Percentiles rank a stretch among this genome's conserved stretches.
Evolutionary conservation across 1,284 basidiomycete genomes (phyloP).

Genomic region (Mycena sp.): DNA sequence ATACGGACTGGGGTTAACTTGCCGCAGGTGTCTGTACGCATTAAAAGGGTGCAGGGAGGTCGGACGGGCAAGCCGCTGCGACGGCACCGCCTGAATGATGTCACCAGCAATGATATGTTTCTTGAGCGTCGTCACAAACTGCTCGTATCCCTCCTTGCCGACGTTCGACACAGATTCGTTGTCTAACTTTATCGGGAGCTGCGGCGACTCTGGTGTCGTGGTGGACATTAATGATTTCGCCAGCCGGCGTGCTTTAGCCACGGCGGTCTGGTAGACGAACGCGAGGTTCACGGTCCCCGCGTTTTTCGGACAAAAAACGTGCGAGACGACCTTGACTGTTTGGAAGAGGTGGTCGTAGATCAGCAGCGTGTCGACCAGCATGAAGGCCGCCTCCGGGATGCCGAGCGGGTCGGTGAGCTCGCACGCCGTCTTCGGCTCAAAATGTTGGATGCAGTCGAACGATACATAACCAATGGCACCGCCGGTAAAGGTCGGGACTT

Average conservation of each 20-base stretch:
- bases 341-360: constrained; percentile 98
- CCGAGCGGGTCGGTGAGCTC: constrained; percentile 80
- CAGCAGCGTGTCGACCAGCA: constrained; percentile 95
- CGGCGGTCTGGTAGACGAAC: constrained; percentile 87
- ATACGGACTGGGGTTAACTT: constrained; percentile 97
- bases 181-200: constrained; percentile 79
- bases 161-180: constrained; percentile 88
- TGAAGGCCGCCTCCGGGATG: constrained; percentile 96
- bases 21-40: constrained; percentile 91
- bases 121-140: constrained; percentile 93
- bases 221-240: constrained; percentile 73
- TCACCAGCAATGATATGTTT: constrained; percentile 96
- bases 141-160: constrained; percentile 93
- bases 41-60: constrained; percentile 97
- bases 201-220: constrained; percentile 74
- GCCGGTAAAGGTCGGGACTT: constrained; percentile 95
- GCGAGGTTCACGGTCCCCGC: constrained; percentile 72
- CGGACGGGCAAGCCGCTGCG: constrained; percentile 87
- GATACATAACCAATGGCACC: constrained; percentile 98
- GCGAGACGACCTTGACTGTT: constrained; percentile 94
- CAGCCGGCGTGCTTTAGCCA: constrained; percentile 80
- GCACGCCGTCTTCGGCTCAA: constrained; percentile 91
- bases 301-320: constrained; percentile 87
- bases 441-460: constrained; percentile 96
- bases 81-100: constrained; percentile 99